Base-by-base conservation (phyloP, 805 yeast genomes). In the Starmerella vaccinii region DNA sequence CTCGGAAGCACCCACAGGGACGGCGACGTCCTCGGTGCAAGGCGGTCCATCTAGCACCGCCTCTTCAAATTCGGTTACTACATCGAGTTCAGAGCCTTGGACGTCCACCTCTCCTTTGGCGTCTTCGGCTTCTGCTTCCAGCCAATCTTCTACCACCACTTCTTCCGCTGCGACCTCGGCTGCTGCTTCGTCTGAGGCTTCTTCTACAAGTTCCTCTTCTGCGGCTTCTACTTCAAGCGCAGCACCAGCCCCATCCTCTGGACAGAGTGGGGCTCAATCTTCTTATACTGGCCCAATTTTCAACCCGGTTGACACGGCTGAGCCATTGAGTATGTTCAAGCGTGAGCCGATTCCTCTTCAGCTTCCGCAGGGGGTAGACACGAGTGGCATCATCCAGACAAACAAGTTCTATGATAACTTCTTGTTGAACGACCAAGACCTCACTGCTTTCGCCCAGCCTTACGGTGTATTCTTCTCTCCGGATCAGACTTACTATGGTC, bases 381-480 rank as follows among this genome's bases (percentile, higher is more conserved):
- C 71, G 52, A 61, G 65, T 46, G 74, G 65, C 30, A 70, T 81
- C 1, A 71, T 75, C 53, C 79, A 80, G 60, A 86, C 95, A 22
- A 84, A 85, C 70, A 84, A 83, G 66, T 85, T 84, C 65, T 83
- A 76, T 66, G 76, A 78, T 33, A 84, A 85, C 63, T 61, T 83
- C 60, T 66, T 80, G 56, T 68, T 82, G 21, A 81, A 70, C 21
- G 66, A 65, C 46, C 86, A 80, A 64, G 67, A 71, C 22, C 69
- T 71, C 46, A 74, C 78, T 46, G 75, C 75, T 4, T 83, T 75
- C 68, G 72, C 82, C 9, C 80, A 77, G 58, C 94, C 95, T 19
- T 84, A 82, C 61, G 72, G 76, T 2, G 63, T 80, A 45, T 81
- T 76, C 73, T 77, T 78, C 75, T 71, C 73, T 50, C 66, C 65